phyloP scores from a whole-genome alignment of 2,329 filamentous ascomycete genomes.

The Rhinocladiella similis region DNA sequence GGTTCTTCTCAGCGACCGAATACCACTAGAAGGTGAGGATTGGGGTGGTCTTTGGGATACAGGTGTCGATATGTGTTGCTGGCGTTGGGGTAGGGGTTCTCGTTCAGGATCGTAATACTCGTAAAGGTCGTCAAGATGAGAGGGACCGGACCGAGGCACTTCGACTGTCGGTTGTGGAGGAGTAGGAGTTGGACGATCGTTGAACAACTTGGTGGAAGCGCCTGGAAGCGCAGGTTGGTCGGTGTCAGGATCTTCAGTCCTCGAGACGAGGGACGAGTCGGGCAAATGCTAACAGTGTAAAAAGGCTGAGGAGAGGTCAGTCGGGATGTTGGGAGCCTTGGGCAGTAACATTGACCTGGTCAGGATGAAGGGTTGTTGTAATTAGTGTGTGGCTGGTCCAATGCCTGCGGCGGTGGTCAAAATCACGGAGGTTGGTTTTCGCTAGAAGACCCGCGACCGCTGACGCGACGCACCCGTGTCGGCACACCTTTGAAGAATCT shows the following conservation, averaged over 20 bases:
- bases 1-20: slow-evolving; percentile 55
- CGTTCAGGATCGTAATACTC: slow-evolving; percentile 50
- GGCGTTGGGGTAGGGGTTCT: slow-evolving; percentile 27
- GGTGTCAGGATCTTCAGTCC: slow-evolving; percentile 5
- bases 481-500: not conserved
- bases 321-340: slow-evolving; percentile 9
- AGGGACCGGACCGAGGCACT: slow-evolving; percentile 37
- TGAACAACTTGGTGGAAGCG: slow-evolving; percentile 22
- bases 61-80: slow-evolving; percentile 26
- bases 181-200: slow-evolving; percentile 8
- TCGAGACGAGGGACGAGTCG: not conserved
- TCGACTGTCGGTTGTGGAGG: slow-evolving; percentile 27
- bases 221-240: slow-evolving; percentile 18
- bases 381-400: slow-evolving; percentile 23
- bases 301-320: slow-evolving; percentile 16
- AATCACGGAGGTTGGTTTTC: slow-evolving; percentile 27
- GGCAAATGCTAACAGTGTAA: slow-evolving; percentile 1
- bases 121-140: slow-evolving; percentile 54
- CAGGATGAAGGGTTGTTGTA: slow-evolving; percentile 11
- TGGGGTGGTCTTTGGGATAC: slow-evolving; percentile 34
- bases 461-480: slow-evolving; percentile 15
- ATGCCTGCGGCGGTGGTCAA: slow-evolving; percentile 8
- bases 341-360: slow-evolving; percentile 20
- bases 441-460: slow-evolving; percentile 10
- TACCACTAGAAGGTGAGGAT: slow-evolving; percentile 54